Base-by-base conservation (phyloP, 768 basidiomycete genomes). In the Auricularia sp. region DNA sequence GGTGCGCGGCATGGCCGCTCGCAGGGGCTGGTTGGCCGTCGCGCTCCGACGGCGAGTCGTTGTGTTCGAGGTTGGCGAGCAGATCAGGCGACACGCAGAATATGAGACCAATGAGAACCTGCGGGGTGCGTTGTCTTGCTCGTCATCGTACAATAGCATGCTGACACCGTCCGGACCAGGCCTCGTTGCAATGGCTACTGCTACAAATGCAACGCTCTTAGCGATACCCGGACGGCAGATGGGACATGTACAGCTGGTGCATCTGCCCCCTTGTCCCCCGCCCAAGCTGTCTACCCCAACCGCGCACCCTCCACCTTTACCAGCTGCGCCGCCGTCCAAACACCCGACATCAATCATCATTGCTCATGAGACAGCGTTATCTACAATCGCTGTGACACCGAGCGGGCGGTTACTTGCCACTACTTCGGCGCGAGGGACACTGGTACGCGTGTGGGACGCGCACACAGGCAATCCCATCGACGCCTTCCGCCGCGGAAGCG, bases 61-160 rank as follows among this genome's bases (percentile, higher is more conserved):
- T 42, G 82, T 88, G 35, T 96, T 92, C 70, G 80, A 88, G 73
- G 75, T 95, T 44, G 84, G 82, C 34, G 80, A 84, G 61, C 79
- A 79, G 59, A 78, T 92, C 29, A 78, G 79, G 66, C 79, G 90
- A 73, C 82, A 84, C 68, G 84, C 78, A 14, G 89, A 90, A 75
- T 95, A 87, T 82, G 92, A 95, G 65, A 96, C 93, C 3, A 87
- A 85, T 72, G 90, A 92, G 76, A 96, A 96, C 74, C 83, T 85
- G 59, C 80, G 83, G 80, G 93, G 92, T 89, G 69, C 72, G 82
- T 72, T 14, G 13, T 42, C 8, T 14, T 14, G 39, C 39, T 42
- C 39, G 39, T 42, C 39, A 56, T 54, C 54, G 39, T 14, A 54
- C 63, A 47, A 10, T 14, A 65, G 65, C 42, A 35, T 44, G n/a